Percentiles rank a stretch among this genome's conserved stretches.
phyloP scores from a whole-genome alignment of 2,329 filamentous ascomycete genomes.

The Ophiosphaerella herpotricha region DNA sequence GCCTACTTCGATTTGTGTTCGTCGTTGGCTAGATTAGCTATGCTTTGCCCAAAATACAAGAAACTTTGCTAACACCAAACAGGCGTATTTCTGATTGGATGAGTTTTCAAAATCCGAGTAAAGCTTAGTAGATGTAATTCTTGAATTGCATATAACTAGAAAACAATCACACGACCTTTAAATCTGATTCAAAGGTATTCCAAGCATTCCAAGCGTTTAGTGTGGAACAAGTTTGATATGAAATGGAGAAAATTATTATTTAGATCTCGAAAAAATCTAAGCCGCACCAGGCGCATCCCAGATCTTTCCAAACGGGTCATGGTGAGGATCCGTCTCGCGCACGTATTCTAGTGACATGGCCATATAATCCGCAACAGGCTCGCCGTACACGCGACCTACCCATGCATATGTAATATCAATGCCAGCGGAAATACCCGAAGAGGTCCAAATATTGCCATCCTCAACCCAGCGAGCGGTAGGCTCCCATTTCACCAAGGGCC shows the following conservation, averaged over 20 bases:
- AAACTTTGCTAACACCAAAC: too few relatives aligned
- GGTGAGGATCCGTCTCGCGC: constrained; percentile 53
- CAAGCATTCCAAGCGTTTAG: too few relatives aligned
- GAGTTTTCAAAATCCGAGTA: too few relatives aligned
- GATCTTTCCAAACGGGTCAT: constrained; percentile 60
- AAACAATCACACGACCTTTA: too few relatives aligned
- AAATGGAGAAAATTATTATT: neutral
- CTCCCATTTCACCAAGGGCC: constrained; percentile 59
- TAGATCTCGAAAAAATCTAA: neutral
- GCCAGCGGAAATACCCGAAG: constrained; percentile 66
- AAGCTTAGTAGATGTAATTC: too few relatives aligned
- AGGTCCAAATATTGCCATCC: constrained; percentile 69
- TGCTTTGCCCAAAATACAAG: too few relatives aligned
- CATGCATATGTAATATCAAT: constrained; percentile 65
- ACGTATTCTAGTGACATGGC: constrained; percentile 61
- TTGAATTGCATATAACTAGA: too few relatives aligned
- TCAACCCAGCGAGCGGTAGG: constrained; percentile 63
- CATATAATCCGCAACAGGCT: constrained; percentile 54
- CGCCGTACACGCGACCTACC: constrained; percentile 58
- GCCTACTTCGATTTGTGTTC: too few relatives aligned
- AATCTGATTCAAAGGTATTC: too few relatives aligned
- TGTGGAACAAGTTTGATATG: too few relatives aligned
- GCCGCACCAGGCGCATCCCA: constrained; percentile 23
- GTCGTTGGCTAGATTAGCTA: too few relatives aligned
- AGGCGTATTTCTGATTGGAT: too few relatives aligned